A percentile compares a stretch with the other conserved stretches of the same genome.
Evolutionary conservation across 805 yeast genomes (phyloP).

Genomic region (Sungouiella blattae): DNA sequence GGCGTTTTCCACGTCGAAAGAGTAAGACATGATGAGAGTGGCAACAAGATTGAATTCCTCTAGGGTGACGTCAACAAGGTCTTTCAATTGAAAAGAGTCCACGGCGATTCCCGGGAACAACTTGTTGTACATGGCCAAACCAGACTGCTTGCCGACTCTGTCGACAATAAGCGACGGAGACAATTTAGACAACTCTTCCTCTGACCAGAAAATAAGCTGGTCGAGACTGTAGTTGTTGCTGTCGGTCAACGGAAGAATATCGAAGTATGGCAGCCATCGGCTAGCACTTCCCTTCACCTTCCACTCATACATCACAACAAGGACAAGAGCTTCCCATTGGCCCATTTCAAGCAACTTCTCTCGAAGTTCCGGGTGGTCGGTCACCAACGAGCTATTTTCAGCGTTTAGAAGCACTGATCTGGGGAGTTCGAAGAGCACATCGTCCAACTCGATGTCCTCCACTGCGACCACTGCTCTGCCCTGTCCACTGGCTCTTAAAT

Average conservation of each 20-base stretch:
- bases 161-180: conserved; percentile 67
- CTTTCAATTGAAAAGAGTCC: too few species aligned
- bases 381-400: conserved; percentile 48
- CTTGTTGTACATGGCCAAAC: conserved; percentile 55
- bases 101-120: conserved; percentile 37
- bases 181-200: conserved; percentile 52
- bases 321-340: conserved; percentile 78
- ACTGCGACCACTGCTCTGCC: conserved; percentile 78
- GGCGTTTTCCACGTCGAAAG: conserved; percentile 70
- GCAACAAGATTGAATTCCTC: conserved; percentile 72
- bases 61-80: conserved; percentile 33
- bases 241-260: conserved; percentile 57
- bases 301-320: conserved; percentile 61
- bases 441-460: conserved; percentile 58
- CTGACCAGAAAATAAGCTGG: conserved; percentile 78
- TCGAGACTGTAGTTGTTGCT: conserved; percentile 40
- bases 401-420: conserved; percentile 53
- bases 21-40: conserved; percentile 80
- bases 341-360: conserved; percentile 41
- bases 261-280: conserved; percentile 68
- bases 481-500: conserved; percentile 54
- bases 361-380: conserved; percentile 26
- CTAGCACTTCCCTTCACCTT: conserved; percentile 43
- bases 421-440: conserved; percentile 68
- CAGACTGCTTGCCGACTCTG: conserved; percentile 68